Conservation (phyloP, 1,139 yeast species). For the Pichia sp. region DNA sequence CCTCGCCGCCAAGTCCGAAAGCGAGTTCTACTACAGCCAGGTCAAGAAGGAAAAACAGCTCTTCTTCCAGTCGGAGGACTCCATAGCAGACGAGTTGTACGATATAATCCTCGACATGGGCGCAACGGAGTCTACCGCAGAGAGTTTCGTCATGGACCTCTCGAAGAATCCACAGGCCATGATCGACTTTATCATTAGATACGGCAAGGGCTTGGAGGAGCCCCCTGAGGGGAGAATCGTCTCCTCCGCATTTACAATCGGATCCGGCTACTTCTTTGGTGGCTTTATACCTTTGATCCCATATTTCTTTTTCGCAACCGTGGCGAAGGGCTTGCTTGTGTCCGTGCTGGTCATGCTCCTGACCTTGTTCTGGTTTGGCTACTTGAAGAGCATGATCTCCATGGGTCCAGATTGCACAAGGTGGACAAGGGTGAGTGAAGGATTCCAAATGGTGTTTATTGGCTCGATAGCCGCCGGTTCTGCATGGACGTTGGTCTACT, state of each 20-base stretch:
- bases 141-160: constrained; percentile 63
- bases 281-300: constrained; percentile 80
- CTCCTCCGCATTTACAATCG: constrained; percentile 73
- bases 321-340: constrained; percentile 67
- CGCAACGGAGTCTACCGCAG: constrained; percentile 61
- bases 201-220: constrained; percentile 73
- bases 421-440: constrained; percentile 64
- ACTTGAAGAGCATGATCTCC: constrained; percentile 75
- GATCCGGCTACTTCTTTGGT: constrained; percentile 68
- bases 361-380: constrained; percentile 85
- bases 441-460: constrained; percentile 83
- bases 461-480: constrained; percentile 97
- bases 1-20: constrained; percentile 75
- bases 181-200: constrained; percentile 68
- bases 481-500: constrained; percentile 87
- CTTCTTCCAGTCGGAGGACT: constrained; percentile 61
- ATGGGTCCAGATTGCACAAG: constrained; percentile 72
- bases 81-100: constrained; percentile 57
- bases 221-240: constrained; percentile 77
- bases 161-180: constrained; percentile 61
- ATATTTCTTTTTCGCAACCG: constrained; percentile 69
- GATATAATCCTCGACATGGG: constrained; percentile 69
- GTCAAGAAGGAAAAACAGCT: constrained; percentile 66
- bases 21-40: constrained; percentile 65
- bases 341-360: constrained; percentile 80